Evolutionary conservation across 2,329 filamentous ascomycete genomes (phyloP), one percentile per base, ranked within the genome.

Genomic region (Fusarium graminum): DNA sequence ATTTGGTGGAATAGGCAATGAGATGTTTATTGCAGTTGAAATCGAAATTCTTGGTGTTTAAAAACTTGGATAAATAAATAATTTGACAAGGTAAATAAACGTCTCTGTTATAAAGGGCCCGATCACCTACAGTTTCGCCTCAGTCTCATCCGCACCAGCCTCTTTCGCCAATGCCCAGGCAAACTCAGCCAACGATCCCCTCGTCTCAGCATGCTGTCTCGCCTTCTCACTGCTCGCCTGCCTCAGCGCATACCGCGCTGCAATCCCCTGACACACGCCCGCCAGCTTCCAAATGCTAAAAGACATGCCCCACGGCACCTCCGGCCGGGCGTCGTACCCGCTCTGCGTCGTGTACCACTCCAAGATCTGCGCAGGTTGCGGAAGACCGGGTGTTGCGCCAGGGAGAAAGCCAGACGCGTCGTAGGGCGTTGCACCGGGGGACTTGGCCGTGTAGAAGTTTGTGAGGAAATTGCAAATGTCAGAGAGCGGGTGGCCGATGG

Each of bases 141-240:
- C 69, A 30, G 45, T 65, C 42, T 57, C 65, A 53, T 62, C 71
- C 36, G 69, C 70, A 42, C 73, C 72, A 51, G 79, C 78, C 63
- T 75, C 78, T 76, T 82, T 83, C 58, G 94, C 89, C 70, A 93
- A 79, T 58, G 85, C 82, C 92, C 93, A 97, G 7, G 93, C 92
- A 71, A 91, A 83, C 77, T 92, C 84, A 0, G 90, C 93, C 81
- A 94, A 87, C 22, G 91, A 89, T 43, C 81, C 84, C 79, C 92
- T 89, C 76, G 87, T 86, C 54, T 80, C 81, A 0, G 85, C 93
- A 78, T 97, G 92, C 40, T 88, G 84, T 70, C 83, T 86, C 8
- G 95, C 95, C 76, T 91, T 87, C 58, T 88, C 91, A 77, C 93
- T 97, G 79, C 93, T 97, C 36, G 95, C 95, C 83, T 98, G 94